Evolutionary conservation across 306 rosid genomes (phyloP), one percentile per base, ranked within the genome.

Genomic region (Prunus armeniaca): DNA sequence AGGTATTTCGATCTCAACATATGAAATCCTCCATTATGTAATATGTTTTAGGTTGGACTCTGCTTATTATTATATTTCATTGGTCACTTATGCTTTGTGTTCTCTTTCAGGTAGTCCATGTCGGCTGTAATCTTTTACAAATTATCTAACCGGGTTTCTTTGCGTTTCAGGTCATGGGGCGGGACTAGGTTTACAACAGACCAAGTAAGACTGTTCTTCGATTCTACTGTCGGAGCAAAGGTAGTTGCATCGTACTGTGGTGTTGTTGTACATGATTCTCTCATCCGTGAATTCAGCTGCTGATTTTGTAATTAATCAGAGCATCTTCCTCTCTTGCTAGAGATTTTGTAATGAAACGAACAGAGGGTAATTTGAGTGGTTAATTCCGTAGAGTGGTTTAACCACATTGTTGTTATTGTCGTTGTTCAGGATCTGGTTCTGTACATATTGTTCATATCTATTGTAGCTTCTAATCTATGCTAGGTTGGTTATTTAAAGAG

Each of bases 391-490:
- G 73, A 11, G 62, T 60, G 78, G 65, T 60, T 65, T 45, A 1
- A 9, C 66, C 32, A 50, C 9, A 45, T 12, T 49, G 15, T 57
- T 50, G 22, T 20, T 43, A 50, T 12, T 14, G 15, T 57, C 32
- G 15, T 14, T 43, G 12, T 54, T 71, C 65, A 46, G 71, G 38
- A 55, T 69, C 70, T 32, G 34, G 66, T 78, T 87, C 57, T 87
- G 90, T 84, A 85, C 78, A 75, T 82, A 14, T 72, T 84, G 87
- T 75, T 77, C 69, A 67, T 83, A 78, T 78, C 73, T 69, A 62
- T 76, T 65, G 81, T 76, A 63, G 73, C 69, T 64, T 54, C 52
- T 9, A 20, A 19, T 20, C 28, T 34, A 61, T 47, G 73, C 68
- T 69, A 65, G 73, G 62, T 54, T 19, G 57, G 20, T 6, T 24